These are phyloP conservation scores for Chenopodium quinoa DNA, from an alignment of 148 eudicot genomes.

Conservation along the genomic window DNA sequence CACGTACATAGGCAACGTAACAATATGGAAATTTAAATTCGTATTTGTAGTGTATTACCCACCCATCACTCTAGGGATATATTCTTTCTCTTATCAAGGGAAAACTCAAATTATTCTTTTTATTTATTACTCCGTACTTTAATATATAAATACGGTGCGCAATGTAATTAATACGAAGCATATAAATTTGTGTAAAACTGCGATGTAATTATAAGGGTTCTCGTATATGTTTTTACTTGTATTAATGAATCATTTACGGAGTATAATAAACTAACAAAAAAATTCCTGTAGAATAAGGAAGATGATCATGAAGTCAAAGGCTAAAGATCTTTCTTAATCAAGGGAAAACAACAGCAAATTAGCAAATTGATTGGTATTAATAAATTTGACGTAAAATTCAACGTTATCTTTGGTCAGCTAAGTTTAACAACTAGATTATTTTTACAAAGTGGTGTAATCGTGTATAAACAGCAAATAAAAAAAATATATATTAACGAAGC, in stretches of 20 bases:
- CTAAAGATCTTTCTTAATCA: background rate
- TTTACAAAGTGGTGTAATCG: background rate
- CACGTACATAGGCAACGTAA: too few relatives aligned
- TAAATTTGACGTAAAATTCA: background rate
- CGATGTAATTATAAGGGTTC: too few relatives aligned
- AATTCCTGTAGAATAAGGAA: background rate
- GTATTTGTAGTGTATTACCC: background rate
- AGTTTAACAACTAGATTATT: background rate
- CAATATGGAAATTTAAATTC: background rate
- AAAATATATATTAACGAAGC: background rate
- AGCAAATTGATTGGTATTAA: background rate
- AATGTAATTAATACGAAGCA: too few relatives aligned
- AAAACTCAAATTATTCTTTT: background rate
- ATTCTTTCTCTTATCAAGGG: constrained; percentile 1
- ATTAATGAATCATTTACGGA: too few relatives aligned
- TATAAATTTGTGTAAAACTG: too few relatives aligned
- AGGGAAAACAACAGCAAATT: background rate
- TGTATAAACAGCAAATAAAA: constrained; percentile 1
- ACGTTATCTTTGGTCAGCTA: background rate
- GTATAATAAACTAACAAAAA: too few relatives aligned
- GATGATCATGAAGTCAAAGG: background rate
- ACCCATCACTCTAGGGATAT: background rate
- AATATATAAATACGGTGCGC: background rate
- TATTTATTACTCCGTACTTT: background rate
- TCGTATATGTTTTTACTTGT: too few relatives aligned